Base-by-base conservation (phyloP, 768 basidiomycete genomes). In the Suillus subaureus region DNA sequence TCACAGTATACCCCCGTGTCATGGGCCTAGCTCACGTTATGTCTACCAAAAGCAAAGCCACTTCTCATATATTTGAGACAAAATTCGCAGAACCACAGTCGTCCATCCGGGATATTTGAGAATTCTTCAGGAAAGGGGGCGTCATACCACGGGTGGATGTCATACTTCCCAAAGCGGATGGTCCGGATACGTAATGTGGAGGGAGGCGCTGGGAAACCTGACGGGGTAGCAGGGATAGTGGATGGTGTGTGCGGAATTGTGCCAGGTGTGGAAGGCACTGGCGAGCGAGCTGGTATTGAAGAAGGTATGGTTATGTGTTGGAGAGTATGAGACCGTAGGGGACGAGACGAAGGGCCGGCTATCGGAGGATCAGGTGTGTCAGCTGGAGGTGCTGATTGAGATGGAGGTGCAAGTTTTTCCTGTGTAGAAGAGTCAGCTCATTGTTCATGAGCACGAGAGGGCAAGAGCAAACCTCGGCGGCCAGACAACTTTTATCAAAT, bases 51-150 rank as follows among this genome's bases (percentile, higher is more conserved):
- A 54, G 90, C 90, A 77, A 96, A 99, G 60, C 85, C 85, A 72
- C 93, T 96, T 83, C 94, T 95, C 92, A 97, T 97, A 71, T 99
- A 99, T 80, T 96, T 98, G 72, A 99, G 76, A 74, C 97, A 99
- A 76, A 95, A 97, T 75, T 99, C 97, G 78, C 97, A 99, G 74
- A 97, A 90, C 95, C 95, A 99, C 65, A 99, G 79, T 62, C 89
- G 82, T 21, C 97, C 96, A 70, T 98, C 95, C 26, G 95, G 93
- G 64, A 96, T 91, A 63, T 88, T 87, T 49, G 94, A 88, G 76
- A 97, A 99, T 76, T 99, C 97, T 74, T 99, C 97, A 0, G 97
- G 97, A 75, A 98, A 99, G 7, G 97, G 97, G 28, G 97, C 97
- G 74, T 97, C 95, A 76, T 94, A 99, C 97, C 97, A 99, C 4